These are phyloP conservation scores for Zygosaccharomyces sapae DNA, from an alignment of 1,139 yeast genomes.

Conservation along the genomic window DNA sequence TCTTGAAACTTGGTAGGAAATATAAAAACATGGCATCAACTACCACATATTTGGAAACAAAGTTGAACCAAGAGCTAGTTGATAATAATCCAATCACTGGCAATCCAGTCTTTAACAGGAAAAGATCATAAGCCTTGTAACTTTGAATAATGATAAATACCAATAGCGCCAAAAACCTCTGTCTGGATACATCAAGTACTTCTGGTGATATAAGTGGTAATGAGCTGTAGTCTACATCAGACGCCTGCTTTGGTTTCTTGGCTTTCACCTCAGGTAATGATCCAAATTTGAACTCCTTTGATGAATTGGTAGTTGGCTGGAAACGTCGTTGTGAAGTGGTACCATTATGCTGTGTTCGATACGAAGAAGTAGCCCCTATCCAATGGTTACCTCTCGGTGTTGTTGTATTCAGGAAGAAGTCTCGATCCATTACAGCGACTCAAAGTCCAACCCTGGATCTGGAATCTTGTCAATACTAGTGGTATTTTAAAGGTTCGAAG, in stretches of 20 bases:
- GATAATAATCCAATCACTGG: constrained; percentile 35
- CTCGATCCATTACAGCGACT: constrained; percentile 19
- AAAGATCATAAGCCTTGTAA: constrained; percentile 73
- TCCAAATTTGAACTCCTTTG: constrained; percentile 1
- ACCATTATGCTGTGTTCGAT: constrained; percentile 7
- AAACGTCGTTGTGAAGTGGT: constrained; percentile 14
- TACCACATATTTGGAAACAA: constrained; percentile 66
- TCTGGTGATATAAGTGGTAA: constrained; percentile 50
- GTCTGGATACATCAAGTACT: constrained; percentile 71
- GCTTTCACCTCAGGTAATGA: constrained; percentile 1
- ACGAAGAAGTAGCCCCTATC: constrained; percentile 22
- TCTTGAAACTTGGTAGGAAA: constrained; percentile 64
- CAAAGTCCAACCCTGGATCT: constrained; percentile 3
- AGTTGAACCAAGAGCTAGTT: constrained; percentile 51
- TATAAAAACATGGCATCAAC: constrained; percentile 70
- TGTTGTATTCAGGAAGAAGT: constrained; percentile 22
- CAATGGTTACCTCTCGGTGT: constrained; percentile 33
- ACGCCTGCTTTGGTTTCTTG: constrained; percentile 5
- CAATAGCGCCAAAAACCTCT: constrained; percentile 61
- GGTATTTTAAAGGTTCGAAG: not conserved
- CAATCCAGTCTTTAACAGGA: constrained; percentile 36
- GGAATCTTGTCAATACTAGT: not conserved
- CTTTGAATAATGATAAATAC: constrained; percentile 72
- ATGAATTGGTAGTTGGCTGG: constrained; percentile 7
- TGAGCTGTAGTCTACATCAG: not conserved